phyloP scores from a whole-genome alignment of 2,329 filamentous ascomycete species.

The Fusarium poae region DNA sequence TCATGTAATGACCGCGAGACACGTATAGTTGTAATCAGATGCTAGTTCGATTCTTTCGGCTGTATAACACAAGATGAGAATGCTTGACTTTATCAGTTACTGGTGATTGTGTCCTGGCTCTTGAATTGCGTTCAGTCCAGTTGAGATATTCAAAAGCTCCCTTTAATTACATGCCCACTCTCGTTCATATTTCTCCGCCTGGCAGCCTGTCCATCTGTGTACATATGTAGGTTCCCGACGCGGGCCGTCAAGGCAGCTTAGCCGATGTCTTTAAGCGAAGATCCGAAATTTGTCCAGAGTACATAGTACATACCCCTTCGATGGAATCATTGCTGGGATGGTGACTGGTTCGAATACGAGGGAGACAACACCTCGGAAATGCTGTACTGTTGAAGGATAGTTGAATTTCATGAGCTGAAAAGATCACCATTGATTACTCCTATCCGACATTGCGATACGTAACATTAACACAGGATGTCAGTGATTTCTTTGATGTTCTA shows the following conservation, averaged over 20 bases:
- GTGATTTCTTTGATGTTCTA: background rate
- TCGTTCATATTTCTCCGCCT: background rate
- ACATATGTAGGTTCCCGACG: background rate
- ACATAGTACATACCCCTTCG: background rate
- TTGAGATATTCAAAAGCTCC: background rate
- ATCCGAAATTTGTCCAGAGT: background rate
- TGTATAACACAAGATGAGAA: background rate
- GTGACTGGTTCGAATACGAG: background rate
- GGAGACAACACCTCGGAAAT: background rate
- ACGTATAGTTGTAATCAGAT: background rate
- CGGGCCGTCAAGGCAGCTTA: constrained; percentile 3
- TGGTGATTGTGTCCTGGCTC: background rate
- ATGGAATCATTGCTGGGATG: background rate
- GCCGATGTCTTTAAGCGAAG: background rate
- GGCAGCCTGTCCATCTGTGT: background rate
- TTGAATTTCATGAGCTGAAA: background rate
- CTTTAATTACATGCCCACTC: background rate
- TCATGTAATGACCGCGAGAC: background rate
- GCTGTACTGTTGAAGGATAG: background rate
- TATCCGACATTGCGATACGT: background rate
- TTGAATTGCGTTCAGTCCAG: background rate
- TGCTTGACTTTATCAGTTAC: background rate
- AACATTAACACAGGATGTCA: background rate
- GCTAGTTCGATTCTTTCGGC: background rate
- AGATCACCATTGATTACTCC: background rate